Evolutionary conservation across 768 basidiomycete genomes (phyloP).

Genomic region (Kwoniella botswanensis): DNA sequence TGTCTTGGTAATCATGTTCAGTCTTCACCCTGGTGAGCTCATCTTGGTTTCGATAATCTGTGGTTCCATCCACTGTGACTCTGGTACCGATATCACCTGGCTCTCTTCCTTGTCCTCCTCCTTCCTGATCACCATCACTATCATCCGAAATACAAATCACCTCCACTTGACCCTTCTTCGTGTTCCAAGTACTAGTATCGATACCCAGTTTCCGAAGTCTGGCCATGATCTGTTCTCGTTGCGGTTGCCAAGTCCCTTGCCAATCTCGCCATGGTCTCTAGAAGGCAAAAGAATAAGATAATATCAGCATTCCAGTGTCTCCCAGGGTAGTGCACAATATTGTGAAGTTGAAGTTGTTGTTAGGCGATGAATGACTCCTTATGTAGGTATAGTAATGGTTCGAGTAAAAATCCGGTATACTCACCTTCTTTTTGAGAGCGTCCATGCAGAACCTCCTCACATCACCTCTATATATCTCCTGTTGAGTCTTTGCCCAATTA

Average conservation of each 20-base stretch:
- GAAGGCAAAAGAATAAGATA: neutral
- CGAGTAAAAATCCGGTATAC: neutral
- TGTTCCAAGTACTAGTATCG: neutral
- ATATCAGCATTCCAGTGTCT: too few relatives aligned
- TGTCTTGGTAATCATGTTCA: too few relatives aligned
- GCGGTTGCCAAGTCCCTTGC: neutral
- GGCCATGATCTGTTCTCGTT: neutral
- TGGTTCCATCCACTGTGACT: too few relatives aligned
- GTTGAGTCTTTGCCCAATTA: neutral
- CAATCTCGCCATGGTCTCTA: conserved; percentile 1
- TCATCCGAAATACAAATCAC: neutral
- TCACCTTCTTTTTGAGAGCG: neutral
- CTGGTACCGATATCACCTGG: neutral
- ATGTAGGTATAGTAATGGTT: too few relatives aligned
- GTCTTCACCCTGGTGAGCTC: too few relatives aligned
- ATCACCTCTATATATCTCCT: neutral
- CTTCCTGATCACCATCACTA: neutral
- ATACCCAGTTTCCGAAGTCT: neutral
- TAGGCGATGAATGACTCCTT: too few relatives aligned
- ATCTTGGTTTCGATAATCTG: too few relatives aligned
- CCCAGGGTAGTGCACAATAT: neutral
- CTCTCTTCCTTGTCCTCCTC: neutral
- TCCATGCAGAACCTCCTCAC: neutral
- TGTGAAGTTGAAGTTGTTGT: neutral
- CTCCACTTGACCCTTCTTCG: neutral